phyloP scores from a whole-genome alignment of 2,329 filamentous ascomycete species.

The Tolypocladium sp. region DNA sequence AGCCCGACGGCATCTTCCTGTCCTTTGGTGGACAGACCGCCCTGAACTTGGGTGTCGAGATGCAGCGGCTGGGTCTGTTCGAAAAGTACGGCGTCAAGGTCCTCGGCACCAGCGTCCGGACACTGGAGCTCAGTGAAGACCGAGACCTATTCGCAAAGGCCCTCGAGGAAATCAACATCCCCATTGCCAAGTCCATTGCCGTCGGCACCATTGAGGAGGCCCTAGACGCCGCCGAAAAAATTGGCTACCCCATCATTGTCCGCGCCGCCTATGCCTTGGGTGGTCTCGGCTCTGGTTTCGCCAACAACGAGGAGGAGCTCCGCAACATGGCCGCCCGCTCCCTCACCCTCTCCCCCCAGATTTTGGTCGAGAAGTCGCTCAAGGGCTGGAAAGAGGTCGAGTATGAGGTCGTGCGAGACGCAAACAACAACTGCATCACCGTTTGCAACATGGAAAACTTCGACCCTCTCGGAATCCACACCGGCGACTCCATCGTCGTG shows the following conservation, averaged over 20 bases:
- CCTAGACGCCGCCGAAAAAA: constrained; percentile 71
- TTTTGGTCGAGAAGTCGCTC: constrained; percentile 94
- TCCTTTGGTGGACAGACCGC: constrained; percentile 97
- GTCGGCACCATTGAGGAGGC: constrained; percentile 89
- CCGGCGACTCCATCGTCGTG: constrained; percentile 96
- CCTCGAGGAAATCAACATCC: constrained; percentile 93
- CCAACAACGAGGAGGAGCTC: constrained; percentile 87
- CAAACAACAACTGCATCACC: constrained; percentile 96
- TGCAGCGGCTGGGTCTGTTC: constrained; percentile 92
- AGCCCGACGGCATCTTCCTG: constrained; percentile 93
- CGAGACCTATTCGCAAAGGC: constrained; percentile 94
- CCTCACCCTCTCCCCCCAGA: constrained; percentile 87
- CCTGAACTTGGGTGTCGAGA: constrained; percentile 91
- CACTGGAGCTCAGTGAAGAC: constrained; percentile 89
- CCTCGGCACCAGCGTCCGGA: constrained; percentile 88
- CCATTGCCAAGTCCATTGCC: constrained; percentile 92
- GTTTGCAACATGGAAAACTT: constrained; percentile 86
- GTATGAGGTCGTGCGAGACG: constrained; percentile 96
- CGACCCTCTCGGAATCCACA: constrained; percentile 93
- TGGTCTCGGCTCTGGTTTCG: constrained; percentile 93
- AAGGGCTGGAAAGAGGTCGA: constrained; percentile 99
- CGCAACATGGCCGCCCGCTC: constrained; percentile 89
- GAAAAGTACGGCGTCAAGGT: constrained; percentile 94
- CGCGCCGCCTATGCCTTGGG: constrained; percentile 94
- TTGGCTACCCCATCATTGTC: constrained; percentile 97